phyloP scores from a whole-genome alignment of 352 stramenopile genomes.

The Phytophthora ohioensis region DNA sequence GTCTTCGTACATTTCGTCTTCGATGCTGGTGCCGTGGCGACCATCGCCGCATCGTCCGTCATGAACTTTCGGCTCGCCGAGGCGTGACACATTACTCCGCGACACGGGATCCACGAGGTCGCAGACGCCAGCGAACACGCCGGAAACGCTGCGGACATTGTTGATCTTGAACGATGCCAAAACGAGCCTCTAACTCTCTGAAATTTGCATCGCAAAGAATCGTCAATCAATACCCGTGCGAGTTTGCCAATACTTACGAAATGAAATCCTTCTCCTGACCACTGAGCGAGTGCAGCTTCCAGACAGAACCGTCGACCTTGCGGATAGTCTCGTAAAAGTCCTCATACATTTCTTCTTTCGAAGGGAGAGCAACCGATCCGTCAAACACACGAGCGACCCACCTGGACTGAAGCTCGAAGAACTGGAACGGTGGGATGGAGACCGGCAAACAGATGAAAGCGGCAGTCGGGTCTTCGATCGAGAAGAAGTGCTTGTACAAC shows the following conservation, averaged over 20 bases:
- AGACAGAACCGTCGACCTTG: background rate
- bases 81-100: too few species aligned
- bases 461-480: background rate
- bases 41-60: too few species aligned
- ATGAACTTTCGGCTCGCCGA: too few species aligned
- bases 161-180: background rate
- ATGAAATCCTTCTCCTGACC: background rate
- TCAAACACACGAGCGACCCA: slow-evolving; percentile 1
- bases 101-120: too few species aligned
- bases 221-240: background rate
- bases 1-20: background rate
- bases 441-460: slow-evolving; percentile 1
- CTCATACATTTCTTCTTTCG: background rate
- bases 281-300: slow-evolving; percentile 1
- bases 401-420: slow-evolving; percentile 1
- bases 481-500: background rate
- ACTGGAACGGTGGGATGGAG: slow-evolving; percentile 1
- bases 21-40: too few species aligned
- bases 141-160: too few species aligned
- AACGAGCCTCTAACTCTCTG: background rate
- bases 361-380: background rate
- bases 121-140: too few species aligned
- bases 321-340: background rate
- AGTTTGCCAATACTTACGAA: background rate
- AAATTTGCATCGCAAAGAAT: background rate